Evolutionary conservation across 768 basidiomycete species (phyloP).

Genomic region (Crucibulum laeve): DNA sequence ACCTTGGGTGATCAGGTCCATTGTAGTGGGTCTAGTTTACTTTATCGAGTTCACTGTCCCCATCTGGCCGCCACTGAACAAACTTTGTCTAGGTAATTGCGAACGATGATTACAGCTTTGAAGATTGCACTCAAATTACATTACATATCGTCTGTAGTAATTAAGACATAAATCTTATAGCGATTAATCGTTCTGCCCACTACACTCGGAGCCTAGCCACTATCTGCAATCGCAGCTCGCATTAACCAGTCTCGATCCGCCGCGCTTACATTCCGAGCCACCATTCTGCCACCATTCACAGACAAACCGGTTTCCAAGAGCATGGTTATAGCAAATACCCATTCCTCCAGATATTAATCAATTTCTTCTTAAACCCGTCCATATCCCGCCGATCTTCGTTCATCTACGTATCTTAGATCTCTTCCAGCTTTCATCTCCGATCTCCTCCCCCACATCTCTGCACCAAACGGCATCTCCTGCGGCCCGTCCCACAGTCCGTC

Average conservation of each 20-base stretch:
- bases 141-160: not conserved
- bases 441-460: not conserved
- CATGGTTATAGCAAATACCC: not conserved
- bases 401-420: not conserved
- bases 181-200: too few relatives aligned
- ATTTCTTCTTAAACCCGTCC: constrained; percentile 1
- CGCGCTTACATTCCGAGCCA: not conserved
- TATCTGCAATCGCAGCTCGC: too few relatives aligned
- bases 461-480: not conserved
- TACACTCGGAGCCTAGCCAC: too few relatives aligned
- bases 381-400: constrained; percentile 1
- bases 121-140: not conserved
- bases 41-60: constrained; percentile 10
- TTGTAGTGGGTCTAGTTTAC: constrained; percentile 6
- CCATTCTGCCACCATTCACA: not conserved
- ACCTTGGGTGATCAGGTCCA: constrained; percentile 11
- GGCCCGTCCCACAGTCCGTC: not conserved
- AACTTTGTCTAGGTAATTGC: not conserved
- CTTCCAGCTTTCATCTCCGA: constrained; percentile 1
- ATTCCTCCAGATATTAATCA: not conserved
- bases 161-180: not conserved
- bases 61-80: constrained; percentile 11
- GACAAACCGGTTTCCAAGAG: not conserved
- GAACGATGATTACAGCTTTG: not conserved
- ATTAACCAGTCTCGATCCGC: not conserved